Conservation (phyloP, 495 filamentous ascomycete species). For the Penicillium manginii region DNA sequence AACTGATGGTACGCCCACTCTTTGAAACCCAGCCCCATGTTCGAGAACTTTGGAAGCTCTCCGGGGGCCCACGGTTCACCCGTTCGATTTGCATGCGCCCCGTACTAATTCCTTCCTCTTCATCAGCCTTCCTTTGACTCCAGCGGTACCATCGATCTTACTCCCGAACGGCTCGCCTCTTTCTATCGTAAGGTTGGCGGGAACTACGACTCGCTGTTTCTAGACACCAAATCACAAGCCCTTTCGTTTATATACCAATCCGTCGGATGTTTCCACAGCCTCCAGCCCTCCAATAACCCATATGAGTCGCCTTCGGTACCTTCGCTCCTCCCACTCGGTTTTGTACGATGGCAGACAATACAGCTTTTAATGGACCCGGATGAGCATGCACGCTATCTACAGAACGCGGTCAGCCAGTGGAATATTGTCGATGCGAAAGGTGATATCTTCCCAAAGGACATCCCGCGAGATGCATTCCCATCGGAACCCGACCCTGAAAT, state of each 20-base stretch:
- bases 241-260: constrained; percentile 92
- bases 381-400: constrained; percentile 83
- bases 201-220: constrained; percentile 86
- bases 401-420: constrained; percentile 77
- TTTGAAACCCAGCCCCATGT: constrained; percentile 2
- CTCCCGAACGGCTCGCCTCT: constrained; percentile 77
- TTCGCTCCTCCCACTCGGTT: constrained; percentile 79
- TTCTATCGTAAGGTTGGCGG: constrained; percentile 91
- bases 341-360: constrained; percentile 92
- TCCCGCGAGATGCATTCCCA: constrained; percentile 80
- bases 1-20: constrained; percentile 67
- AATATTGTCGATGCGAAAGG: constrained; percentile 73
- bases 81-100: background rate
- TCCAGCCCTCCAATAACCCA: constrained; percentile 70
- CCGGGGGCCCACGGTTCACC: background rate
- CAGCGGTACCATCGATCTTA: constrained; percentile 65
- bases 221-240: constrained; percentile 70
- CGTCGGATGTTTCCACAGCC: constrained; percentile 82
- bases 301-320: constrained; percentile 78
- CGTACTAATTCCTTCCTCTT: constrained; percentile 31
- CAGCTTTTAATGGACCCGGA: constrained; percentile 86
- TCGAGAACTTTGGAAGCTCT: background rate
- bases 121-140: constrained; percentile 64
- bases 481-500: constrained; percentile 74
- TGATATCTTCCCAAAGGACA: constrained; percentile 73